Evolutionary conservation across 2,329 filamentous ascomycete genomes (phyloP).

Genomic region (Colletotrichum theobromicola): DNA sequence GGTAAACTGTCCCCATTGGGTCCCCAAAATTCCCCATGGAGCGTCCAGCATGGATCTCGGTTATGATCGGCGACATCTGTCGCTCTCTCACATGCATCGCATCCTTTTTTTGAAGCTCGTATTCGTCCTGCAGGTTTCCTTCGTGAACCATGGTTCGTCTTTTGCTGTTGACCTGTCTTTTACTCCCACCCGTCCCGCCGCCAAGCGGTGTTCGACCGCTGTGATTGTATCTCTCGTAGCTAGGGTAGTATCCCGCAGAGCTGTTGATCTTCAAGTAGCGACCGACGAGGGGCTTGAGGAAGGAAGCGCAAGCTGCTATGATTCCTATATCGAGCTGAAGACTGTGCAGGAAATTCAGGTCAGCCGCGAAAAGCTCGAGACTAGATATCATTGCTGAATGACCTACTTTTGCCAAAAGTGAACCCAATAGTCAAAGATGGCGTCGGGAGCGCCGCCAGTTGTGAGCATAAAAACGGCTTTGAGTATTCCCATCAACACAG

Average conservation of each 20-base stretch:
- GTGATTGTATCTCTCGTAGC: background rate
- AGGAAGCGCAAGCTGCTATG: constrained; percentile 42
- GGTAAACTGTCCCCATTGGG: background rate
- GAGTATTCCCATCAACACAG: constrained; percentile 32
- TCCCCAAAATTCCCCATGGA: background rate
- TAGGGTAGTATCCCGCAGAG: constrained; percentile 10
- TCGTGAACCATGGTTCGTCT: background rate
- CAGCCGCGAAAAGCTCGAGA: background rate
- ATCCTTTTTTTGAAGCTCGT: background rate
- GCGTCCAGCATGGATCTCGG: background rate
- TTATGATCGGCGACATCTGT: background rate
- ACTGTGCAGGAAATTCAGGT: constrained; percentile 23
- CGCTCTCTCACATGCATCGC: no score
- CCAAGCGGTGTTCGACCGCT: background rate
- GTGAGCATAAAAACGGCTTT: constrained; percentile 33
- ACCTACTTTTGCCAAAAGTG: background rate
- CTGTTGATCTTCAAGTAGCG: constrained; percentile 29
- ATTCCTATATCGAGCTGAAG: constrained; percentile 45
- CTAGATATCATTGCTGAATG: background rate
- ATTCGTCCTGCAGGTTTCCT: background rate
- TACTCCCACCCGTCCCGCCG: background rate
- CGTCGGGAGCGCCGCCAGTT: constrained; percentile 30
- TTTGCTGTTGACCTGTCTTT: background rate
- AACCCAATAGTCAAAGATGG: background rate
- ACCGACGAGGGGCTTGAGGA: constrained; percentile 39